Evolutionary conservation across 179 eudicot species (phyloP), one percentile per base, ranked within the genome.

Genomic region (Heliamphora pulchella): DNA sequence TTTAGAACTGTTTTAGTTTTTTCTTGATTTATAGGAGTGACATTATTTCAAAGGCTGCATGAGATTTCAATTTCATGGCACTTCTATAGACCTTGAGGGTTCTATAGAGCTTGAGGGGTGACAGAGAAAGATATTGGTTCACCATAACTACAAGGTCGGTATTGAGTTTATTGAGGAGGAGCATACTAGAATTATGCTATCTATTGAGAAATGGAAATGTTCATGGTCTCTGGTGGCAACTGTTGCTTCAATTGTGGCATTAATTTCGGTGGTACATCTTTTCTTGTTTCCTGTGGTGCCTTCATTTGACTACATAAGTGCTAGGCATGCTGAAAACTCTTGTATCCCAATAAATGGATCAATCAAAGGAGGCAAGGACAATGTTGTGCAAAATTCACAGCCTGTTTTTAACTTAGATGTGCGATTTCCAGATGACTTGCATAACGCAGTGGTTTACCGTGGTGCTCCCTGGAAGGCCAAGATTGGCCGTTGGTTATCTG

Each of bases 381-480:
- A 13, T 10, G 15, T 76, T 61, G 31, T 65, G 68, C 76, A 78
- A 72, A 76, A 78, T 2, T 5, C 51, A 1, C 78, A 20, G 59
- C 81, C 64, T 17, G 68, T 78, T 58, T 80, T 80, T 64, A 81
- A 82, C 79, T 84, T 89, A 43, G 86, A 80, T 64, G 61, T 41
- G 71, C 88, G 70, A 67, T 91, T 89, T 82, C 97, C 96, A 0
- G 81, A 87, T 77, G 96, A 93, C 77, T 87, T 83, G 78, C 95
- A 91, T 79, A 82, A 86, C 22, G 90, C 96, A 50, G 94, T 95
- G 63, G 89, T 92, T 83, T 95, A 91, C 74, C 89, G 84, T 51
- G 92, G 90, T 81, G 95, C 98, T 78, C 97, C 98, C 0, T 95
- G 98, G 98, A 92, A 91, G 84, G 92, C 93, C 65, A 87, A 91